phyloP scores from a whole-genome alignment of 768 basidiomycete species.

The Lenzites betulinus region DNA sequence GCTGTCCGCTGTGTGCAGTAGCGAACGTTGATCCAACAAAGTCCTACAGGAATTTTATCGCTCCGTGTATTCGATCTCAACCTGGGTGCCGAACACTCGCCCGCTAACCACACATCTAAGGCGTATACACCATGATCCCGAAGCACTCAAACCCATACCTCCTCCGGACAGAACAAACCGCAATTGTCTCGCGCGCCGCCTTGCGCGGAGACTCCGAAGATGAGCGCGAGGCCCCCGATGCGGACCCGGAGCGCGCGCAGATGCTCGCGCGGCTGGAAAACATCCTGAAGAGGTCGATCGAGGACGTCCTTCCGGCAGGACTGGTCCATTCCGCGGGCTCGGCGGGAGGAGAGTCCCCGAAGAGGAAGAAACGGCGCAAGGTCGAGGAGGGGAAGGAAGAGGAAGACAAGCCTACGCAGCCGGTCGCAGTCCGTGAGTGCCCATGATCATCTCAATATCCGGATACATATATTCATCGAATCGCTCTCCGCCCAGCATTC shows the following conservation, averaged over 20 bases:
- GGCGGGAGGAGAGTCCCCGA: not conserved
- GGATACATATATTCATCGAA: too few species aligned
- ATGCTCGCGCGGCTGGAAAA: constrained; percentile 21
- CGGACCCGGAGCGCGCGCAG: constrained; percentile 13
- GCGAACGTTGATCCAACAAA: too few species aligned
- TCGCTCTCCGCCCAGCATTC: constrained; percentile 19
- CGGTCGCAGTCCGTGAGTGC: constrained; percentile 12
- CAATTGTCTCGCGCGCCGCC: constrained; percentile 13
- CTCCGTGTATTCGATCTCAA: too few species aligned
- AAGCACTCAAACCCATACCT: constrained; percentile 14
- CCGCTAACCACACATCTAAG: not conserved
- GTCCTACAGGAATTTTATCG: too few species aligned
- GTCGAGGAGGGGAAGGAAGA: not conserved
- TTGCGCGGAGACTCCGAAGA: constrained; percentile 11
- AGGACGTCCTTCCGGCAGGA: not conserved
- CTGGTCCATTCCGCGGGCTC: not conserved
- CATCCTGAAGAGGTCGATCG: constrained; percentile 19
- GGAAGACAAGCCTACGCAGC: not conserved
- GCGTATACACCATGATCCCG: constrained; percentile 12
- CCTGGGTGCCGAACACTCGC: too few species aligned
- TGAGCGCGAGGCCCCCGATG: not conserved
- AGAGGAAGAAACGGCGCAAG: constrained; percentile 15
- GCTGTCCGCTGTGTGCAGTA: too few species aligned
- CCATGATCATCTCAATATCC: not conserved
- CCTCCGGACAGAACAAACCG: not conserved